These are phyloP conservation scores for Vigna nakashimae DNA, from an alignment of 306 rosid genomes.

Conservation along the genomic window DNA sequence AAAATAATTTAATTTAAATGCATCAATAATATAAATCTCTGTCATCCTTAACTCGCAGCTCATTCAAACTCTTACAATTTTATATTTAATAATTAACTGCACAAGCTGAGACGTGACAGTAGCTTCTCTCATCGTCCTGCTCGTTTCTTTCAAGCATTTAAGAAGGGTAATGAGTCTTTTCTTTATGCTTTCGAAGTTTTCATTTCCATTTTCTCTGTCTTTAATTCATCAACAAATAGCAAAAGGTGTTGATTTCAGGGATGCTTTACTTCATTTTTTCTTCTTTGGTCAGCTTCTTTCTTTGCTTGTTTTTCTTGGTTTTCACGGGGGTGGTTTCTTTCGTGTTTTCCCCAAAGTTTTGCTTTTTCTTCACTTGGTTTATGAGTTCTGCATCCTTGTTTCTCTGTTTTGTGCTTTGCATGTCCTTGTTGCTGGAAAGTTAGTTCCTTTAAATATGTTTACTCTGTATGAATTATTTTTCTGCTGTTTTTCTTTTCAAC, in stretches of 20 bases:
- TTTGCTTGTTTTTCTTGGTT: neutral
- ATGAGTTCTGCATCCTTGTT: neutral
- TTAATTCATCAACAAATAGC: no score
- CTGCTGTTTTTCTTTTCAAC: neutral
- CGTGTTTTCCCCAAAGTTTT: neutral
- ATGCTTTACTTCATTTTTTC: neutral
- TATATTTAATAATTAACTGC: no score
- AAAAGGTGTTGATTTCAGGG: neutral
- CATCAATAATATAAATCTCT: no score
- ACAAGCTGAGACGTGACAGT: neutral
- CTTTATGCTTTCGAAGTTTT: neutral
- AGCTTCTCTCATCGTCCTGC: neutral
- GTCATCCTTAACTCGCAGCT: no score
- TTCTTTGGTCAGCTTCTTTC: neutral
- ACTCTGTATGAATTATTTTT: neutral
- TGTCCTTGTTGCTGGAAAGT: neutral
- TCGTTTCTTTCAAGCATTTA: neutral
- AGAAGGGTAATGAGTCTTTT: neutral
- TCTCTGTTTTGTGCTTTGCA: neutral
- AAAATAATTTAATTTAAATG: no score
- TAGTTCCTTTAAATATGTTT: neutral
- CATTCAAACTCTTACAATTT: no score
- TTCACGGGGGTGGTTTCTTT: neutral
- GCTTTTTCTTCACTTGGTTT: neutral
- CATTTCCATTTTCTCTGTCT: neutral